Evolutionary conservation across 139 green algal genomes (phyloP), one percentile per base, ranked within the genome.

Genomic region (Desmodesmus armatus): DNA sequence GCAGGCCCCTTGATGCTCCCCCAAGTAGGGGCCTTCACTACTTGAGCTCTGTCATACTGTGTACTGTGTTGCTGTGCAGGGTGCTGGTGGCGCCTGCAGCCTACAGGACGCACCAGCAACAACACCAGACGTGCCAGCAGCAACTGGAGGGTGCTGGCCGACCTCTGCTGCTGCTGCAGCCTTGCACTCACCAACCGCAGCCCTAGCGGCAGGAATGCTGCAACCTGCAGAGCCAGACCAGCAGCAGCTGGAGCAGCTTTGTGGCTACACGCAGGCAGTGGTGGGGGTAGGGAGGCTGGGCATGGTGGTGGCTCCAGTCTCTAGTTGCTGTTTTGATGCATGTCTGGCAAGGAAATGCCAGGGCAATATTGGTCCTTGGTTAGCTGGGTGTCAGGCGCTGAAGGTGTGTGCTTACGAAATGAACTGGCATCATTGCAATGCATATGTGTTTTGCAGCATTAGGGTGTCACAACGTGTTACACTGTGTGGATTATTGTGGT

Each of bases 191-290:
- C n/a, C n/a, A n/a, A n/a, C n/a, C n/a, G n/a, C n/a, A n/a, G n/a
- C n/a, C n/a, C n/a, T n/a, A n/a, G n/a, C n/a, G n/a, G n/a, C n/a
- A n/a, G n/a, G n/a, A n/a, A n/a, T n/a, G n/a, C n/a, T n/a, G n/a
- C n/a, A n/a, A n/a, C n/a, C n/a, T n/a, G n/a, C n/a, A n/a, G n/a
- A n/a, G n/a, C n/a, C n/a, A n/a, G n/a, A n/a, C n/a, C n/a, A n/a
- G n/a, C n/a, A n/a, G n/a, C 62, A 3, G 66, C 62, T 41, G 78
- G 78, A 11, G 78, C 62, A 2, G 43, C 63, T 41, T 39, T 84
- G 40, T 63, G 62, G 0, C 78, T 84, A 19, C 78, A 84, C 63
- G 15, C 77, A 27, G 78, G 62, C 47, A 63, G 62, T 49, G 62
- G 62, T 77, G 27, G 29, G 49, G 78, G 78, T 23, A 43, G n/a